These are phyloP conservation scores for Spergularia marina DNA, from an alignment of 148 eudicot genomes.

Conservation along the genomic window DNA sequence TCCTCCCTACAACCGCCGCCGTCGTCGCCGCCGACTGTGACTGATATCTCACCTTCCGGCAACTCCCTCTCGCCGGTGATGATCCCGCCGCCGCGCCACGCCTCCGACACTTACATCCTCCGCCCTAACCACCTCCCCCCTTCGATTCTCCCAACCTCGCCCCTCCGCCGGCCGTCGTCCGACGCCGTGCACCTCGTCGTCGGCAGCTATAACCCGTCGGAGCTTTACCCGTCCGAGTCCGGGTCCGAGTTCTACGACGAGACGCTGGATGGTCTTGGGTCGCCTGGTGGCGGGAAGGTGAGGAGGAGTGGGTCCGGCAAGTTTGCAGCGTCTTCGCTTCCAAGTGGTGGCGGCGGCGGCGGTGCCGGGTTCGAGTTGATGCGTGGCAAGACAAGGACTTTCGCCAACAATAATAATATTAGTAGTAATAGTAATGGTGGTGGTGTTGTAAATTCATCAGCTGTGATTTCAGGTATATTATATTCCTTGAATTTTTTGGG, in stretches of 20 bases:
- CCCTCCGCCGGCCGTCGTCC: constrained; percentile 26
- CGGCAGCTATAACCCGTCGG: constrained; percentile 74
- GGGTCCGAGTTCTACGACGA: constrained; percentile 33
- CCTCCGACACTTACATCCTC: constrained; percentile 43
- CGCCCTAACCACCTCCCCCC: constrained; percentile 27
- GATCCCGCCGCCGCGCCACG: constrained; percentile 83
- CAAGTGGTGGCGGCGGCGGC: constrained; percentile 50
- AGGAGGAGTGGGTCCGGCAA: constrained; percentile 39
- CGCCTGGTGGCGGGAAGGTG: constrained; percentile 12
- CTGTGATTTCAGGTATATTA: constrained; percentile 42
- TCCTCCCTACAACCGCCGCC: constrained; percentile 39
- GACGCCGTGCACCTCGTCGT: constrained; percentile 34
- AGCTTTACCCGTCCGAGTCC: constrained; percentile 39
- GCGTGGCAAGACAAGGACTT: constrained; percentile 32
- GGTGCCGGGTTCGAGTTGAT: constrained; percentile 42
- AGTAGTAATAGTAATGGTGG: constrained; percentile 30
- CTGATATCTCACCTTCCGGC: constrained; percentile 44
- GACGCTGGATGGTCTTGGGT: constrained; percentile 23
- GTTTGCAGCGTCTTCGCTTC: constrained; percentile 61
- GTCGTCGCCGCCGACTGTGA: constrained; percentile 35
- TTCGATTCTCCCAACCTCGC: constrained; percentile 23
- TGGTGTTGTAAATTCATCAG: constrained; percentile 42
- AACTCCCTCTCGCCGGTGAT: constrained; percentile 82
- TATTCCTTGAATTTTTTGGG: background rate
- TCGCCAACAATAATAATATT: constrained; percentile 22